A percentile compares a stretch with the other conserved stretches of the same genome.
These are phyloP conservation scores for Suhomyces kunorum DNA, from an alignment of 1,139 yeast species.

Conservation along the genomic window DNA sequence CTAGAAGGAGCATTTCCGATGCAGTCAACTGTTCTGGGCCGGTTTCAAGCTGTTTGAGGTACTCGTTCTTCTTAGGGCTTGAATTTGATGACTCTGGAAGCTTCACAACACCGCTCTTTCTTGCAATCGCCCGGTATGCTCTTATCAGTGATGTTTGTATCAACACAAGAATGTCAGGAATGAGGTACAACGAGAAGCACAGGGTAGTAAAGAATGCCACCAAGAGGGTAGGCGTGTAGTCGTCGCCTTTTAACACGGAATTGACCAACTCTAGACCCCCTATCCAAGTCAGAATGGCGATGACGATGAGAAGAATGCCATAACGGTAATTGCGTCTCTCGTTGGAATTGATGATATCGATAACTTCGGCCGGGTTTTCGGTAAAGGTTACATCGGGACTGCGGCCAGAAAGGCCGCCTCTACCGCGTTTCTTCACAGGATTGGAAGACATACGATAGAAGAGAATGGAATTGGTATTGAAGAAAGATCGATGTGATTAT, in stretches of 20 bases:
- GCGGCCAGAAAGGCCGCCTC: not conserved
- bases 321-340: constrained; percentile 44
- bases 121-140: not conserved
- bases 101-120: too few species aligned
- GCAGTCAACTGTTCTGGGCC: constrained; percentile 15
- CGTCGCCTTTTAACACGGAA: constrained; percentile 48
- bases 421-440: not conserved
- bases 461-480: not conserved
- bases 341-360: constrained; percentile 47
- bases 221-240: constrained; percentile 50
- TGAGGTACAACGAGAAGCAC: constrained; percentile 45
- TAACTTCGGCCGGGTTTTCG: constrained; percentile 36
- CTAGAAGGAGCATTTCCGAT: constrained; percentile 36
- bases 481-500: not conserved
- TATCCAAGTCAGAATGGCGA: constrained; percentile 51
- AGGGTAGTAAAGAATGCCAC: constrained; percentile 50
- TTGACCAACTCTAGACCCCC: constrained; percentile 52
- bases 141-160: too few species aligned
- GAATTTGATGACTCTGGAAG: not conserved
- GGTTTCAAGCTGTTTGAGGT: not conserved
- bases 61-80: not conserved
- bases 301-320: constrained; percentile 44
- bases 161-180: constrained; percentile 37
- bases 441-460: not conserved
- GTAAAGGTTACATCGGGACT: not conserved